Conservation (phyloP, 163 green algal genomes). For the Scenedesmus sp. region DNA sequence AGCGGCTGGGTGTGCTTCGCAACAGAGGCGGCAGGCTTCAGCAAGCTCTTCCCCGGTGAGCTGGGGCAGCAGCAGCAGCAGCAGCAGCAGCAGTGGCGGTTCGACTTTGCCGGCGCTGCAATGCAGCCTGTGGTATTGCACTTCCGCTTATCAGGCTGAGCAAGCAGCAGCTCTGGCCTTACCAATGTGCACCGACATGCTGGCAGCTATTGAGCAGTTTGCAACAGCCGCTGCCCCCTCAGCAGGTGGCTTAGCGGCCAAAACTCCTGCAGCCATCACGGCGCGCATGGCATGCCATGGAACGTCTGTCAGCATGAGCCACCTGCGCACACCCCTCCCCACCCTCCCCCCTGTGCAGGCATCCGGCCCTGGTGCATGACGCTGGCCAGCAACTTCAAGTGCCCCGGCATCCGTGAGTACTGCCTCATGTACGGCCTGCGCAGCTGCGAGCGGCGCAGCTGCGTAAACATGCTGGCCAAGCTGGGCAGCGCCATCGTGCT, state of each 20-base stretch:
- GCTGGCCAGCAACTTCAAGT: conserved; percentile 70
- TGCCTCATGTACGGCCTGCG: conserved; percentile 65
- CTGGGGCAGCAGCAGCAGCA: not conserved
- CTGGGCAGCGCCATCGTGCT: conserved; percentile 62
- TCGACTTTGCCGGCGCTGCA: too few relatives aligned
- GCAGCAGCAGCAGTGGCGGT: not conserved
- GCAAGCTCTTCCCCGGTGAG: conserved; percentile 59
- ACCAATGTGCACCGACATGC: too few relatives aligned
- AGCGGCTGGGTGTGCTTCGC: conserved; percentile 63
- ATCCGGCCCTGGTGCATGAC: conserved; percentile 60
- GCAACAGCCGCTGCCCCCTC: too few relatives aligned
- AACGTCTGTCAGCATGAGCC: not conserved
- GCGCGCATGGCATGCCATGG: too few relatives aligned
- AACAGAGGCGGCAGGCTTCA: conserved; percentile 64
- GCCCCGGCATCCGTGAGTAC: conserved; percentile 68
- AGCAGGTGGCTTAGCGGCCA: too few relatives aligned
- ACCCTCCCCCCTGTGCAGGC: conserved; percentile 43
- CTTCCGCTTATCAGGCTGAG: too few relatives aligned
- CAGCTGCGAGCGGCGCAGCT: conserved; percentile 30
- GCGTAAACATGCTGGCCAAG: conserved; percentile 37
- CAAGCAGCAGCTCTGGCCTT: too few relatives aligned
- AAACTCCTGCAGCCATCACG: too few relatives aligned
- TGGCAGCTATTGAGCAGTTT: too few relatives aligned
- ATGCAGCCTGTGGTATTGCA: too few relatives aligned
- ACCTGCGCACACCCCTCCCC: not conserved